Base-by-base conservation (phyloP, 345 rosid species). In the Microcos paniculata region DNA sequence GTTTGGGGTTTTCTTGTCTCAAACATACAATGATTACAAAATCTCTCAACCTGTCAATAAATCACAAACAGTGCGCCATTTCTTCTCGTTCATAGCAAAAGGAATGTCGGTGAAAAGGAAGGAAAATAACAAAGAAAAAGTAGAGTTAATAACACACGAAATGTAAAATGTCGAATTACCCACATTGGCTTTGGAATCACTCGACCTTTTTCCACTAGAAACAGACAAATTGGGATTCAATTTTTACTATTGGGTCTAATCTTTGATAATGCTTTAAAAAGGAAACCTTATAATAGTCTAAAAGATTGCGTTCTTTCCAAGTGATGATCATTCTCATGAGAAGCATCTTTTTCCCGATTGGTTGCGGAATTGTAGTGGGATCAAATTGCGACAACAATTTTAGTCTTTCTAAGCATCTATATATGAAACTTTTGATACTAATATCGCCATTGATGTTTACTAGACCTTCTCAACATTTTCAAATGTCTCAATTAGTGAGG, bases 61-160 rank as follows among this genome's bases (percentile, higher is more conserved):
- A 35, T 64, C 59, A 28, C 35, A 24, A 30, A 53, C 55, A 35
- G 15, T 16, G 35, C 23, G 38, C 24, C 28, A 65, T 73, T 73
- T 67, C 78, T 76, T 57, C 67, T 76, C 79, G 48, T 76, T 56
- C 40, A 49, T 64, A 69, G 74, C 79, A 69, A 59, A 76, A 69
- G 43, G 79, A 76, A 69, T 69, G 67, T 68, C 70, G n/a, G 70
- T 48, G 18, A 48, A 73, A 55, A 26, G 42, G 35, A 33, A 8
- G 51, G 24, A 45, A 31, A 30, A 67, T 1, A 28, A 59, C 28
- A 18, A 26, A 21, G 24, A 6, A 11, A 53, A 40, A 10, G 38
- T 1, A 38, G 19, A 40, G 28, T 33, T 35, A 28, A 30, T 18
- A 62, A 26, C 30, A 13, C 53, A 45, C 11, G 14, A 11, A n/a